A percentile compares a stretch with the other conserved stretches of the same genome.
Evolutionary conservation across 257 asterid species (phyloP).

Genomic region (Nicotiana obtusifolia): DNA sequence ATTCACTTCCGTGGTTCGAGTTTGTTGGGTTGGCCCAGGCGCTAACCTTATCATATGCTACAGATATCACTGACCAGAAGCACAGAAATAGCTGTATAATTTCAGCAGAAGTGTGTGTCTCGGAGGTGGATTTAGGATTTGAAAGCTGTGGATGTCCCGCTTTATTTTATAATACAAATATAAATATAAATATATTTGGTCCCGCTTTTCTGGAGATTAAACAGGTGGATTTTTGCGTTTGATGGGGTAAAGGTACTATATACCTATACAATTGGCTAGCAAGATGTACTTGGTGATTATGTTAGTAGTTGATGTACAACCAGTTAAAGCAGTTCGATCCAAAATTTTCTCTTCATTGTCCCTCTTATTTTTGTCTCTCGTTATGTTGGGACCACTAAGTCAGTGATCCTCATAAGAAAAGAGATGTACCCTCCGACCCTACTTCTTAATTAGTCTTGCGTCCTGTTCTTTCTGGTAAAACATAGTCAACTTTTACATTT

Average conservation of each 20-base stretch:
- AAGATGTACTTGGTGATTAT: neutral
- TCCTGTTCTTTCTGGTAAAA: neutral
- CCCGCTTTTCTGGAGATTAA: neutral
- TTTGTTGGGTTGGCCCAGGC: neutral
- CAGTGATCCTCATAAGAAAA: neutral
- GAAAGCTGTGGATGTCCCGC: too few relatives aligned
- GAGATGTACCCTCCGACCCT: neutral
- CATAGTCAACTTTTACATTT: neutral
- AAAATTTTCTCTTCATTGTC: neutral
- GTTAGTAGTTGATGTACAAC: neutral
- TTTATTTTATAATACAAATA: too few relatives aligned
- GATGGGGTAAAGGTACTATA: neutral
- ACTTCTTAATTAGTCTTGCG: constrained; percentile 1
- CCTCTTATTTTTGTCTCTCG: neutral
- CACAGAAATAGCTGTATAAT: neutral
- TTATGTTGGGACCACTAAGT: constrained; percentile 1
- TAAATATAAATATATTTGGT: too few relatives aligned
- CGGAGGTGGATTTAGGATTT: too few relatives aligned
- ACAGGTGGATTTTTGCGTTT: neutral
- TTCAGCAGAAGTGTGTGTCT: too few relatives aligned
- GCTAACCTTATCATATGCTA: neutral
- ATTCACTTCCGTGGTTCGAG: neutral
- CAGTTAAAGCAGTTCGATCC: neutral
- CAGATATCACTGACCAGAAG: neutral
- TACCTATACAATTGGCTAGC: neutral